These are phyloP conservation scores for Paecilomyces niveus DNA, from an alignment of 2,329 filamentous ascomycete species.

Conservation along the genomic window DNA sequence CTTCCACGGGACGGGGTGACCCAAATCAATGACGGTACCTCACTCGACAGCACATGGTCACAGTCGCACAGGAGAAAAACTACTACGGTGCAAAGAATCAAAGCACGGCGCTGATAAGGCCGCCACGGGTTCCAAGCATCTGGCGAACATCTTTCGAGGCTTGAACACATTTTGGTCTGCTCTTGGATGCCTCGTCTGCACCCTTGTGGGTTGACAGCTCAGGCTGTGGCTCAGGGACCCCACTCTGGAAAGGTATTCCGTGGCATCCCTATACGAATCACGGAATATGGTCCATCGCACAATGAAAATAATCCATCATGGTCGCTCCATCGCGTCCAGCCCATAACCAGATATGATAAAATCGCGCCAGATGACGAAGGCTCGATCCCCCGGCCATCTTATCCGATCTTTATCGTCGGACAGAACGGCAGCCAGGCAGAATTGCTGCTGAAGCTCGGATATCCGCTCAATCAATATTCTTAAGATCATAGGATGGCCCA, in stretches of 20 bases:
- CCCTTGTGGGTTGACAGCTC: neutral
- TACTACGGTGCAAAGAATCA: neutral
- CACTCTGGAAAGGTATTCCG: neutral
- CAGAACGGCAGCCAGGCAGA: neutral
- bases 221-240: neutral
- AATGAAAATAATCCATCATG: neutral
- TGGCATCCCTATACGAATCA: neutral
- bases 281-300: neutral
- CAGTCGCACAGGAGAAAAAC: neutral
- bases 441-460: neutral
- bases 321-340: neutral
- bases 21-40: neutral
- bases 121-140: neutral
- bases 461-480: neutral
- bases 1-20: neutral
- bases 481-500: neutral
- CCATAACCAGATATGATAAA: neutral
- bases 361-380: neutral
- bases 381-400: neutral
- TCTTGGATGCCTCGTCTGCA: neutral
- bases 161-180: neutral
- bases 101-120: neutral
- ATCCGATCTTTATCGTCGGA: neutral
- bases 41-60: neutral
- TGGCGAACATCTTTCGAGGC: neutral